Base-by-base conservation (phyloP, 257 asterid genomes). In the Solanum bukasovii region DNA sequence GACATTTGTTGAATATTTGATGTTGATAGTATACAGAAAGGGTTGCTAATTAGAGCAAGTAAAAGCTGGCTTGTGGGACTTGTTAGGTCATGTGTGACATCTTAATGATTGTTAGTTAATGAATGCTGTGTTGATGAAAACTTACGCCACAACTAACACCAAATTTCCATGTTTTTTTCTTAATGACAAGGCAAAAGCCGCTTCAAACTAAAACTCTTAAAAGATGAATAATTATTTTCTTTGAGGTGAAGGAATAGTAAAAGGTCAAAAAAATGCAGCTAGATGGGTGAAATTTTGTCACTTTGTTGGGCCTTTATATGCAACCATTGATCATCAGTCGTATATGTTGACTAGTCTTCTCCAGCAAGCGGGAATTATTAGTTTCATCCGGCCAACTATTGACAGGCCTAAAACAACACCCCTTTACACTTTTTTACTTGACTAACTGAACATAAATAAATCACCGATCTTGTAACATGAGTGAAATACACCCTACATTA, bases 31-130 rank as follows among this genome's bases (percentile, higher is more conserved):
- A 52, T 79, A 46, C 4, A 13, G 63, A 42, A 78, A 78, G 37
- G 61, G 13, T 40, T 77, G 5, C 11, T 81, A 9, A 81, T 27
- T 29, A 79, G 16, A 46, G 52, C 40, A 25, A 44, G 67, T 27
- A 16, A 81, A 46, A 81, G 9, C 18, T 6, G 35, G 27, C 23
- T 18, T 81, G 40, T 27, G 84, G 68, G 85, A 81, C 85, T 33
- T 13, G 10, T 44, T 44, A 16, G 38, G 85, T 27, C 42, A 81
- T 81, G 85, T 44, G 68, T 44, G 85, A 46, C 67, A 46, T 46
- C 85, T 79, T 44, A 79, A 46, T 81, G 38, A 81, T 81, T 27
- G 61, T 27, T 81, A 81, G 67, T 18, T 13, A 81, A 81, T 81
- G 25, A 38, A 75, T 75, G 34, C 4, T 38, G 10, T 75, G 59